phyloP scores from a whole-genome alignment of 2,329 filamentous ascomycete species.

The Pseudogymnoascus sp. region DNA sequence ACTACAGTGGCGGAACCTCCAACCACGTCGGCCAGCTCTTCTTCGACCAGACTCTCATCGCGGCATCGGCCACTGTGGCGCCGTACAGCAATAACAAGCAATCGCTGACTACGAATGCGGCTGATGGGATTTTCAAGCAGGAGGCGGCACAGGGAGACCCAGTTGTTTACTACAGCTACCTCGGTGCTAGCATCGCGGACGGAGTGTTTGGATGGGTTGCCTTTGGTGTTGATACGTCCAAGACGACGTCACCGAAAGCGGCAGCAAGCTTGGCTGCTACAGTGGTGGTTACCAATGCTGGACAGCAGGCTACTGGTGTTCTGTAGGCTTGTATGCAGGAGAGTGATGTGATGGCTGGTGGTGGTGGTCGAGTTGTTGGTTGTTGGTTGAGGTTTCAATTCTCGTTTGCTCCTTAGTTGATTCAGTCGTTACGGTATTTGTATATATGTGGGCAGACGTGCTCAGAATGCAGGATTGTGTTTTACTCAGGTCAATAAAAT shows the following conservation, averaged over 20 bases:
- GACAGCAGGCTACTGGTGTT: not conserved
- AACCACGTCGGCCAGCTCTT: slow-evolving; percentile 59
- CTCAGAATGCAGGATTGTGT: not conserved
- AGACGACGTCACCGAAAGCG: slow-evolving; percentile 41
- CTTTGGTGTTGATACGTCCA: slow-evolving; percentile 41
- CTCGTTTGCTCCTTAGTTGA: not conserved
- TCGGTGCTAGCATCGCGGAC: slow-evolving; percentile 45
- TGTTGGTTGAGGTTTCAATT: not conserved
- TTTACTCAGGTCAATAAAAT: not conserved
- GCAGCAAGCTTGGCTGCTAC: slow-evolving; percentile 28
- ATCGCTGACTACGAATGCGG: slow-evolving; percentile 39
- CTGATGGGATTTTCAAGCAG: slow-evolving; percentile 41
- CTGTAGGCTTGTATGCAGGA: not conserved
- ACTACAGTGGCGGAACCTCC: slow-evolving; percentile 43
- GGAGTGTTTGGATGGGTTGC: slow-evolving; percentile 50
- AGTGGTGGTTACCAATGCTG: slow-evolving; percentile 26
- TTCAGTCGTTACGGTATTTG: slow-evolving; percentile 2
- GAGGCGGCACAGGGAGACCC: slow-evolving; percentile 43
- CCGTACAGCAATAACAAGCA: slow-evolving; percentile 44
- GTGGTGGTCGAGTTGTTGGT: not conserved
- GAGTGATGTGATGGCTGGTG: not conserved
- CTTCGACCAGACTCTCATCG: slow-evolving; percentile 53
- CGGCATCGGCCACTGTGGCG: slow-evolving; percentile 38
- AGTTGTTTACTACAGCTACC: slow-evolving; percentile 50
- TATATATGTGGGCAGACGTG: not conserved